phyloP scores from a whole-genome alignment of 495 filamentous ascomycete species.

The Sabuloglossum arenarium region DNA sequence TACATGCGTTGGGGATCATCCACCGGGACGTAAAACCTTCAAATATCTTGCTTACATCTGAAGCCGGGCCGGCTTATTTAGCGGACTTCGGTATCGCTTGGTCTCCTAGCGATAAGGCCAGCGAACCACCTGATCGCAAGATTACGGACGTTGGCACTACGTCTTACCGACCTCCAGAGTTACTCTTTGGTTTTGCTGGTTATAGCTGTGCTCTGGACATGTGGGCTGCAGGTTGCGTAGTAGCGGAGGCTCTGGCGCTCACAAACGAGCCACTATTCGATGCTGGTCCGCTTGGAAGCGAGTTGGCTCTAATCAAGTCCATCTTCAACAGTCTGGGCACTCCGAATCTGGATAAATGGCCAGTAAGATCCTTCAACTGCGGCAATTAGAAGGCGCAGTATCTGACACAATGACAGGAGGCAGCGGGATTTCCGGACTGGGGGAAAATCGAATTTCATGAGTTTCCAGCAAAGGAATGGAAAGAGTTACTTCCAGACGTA shows the following conservation, averaged over 20 bases:
- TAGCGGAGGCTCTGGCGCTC: slow-evolving; percentile 36
- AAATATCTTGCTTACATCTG: slow-evolving; percentile 54
- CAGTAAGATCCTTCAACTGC: slow-evolving; percentile 23
- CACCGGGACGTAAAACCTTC: slow-evolving; percentile 91
- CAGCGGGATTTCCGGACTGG: slow-evolving; percentile 36
- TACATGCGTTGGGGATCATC: slow-evolving; percentile 58
- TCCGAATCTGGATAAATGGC: slow-evolving; percentile 58
- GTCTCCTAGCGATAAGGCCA: slow-evolving; percentile 35
- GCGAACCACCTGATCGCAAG: slow-evolving; percentile 47
- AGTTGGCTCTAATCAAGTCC: slow-evolving; percentile 71
- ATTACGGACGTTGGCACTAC: slow-evolving; percentile 88
- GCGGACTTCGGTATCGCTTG: slow-evolving; percentile 88
- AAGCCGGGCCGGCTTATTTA: slow-evolving; percentile 49
- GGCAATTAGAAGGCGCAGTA: slow-evolving; percentile 2
- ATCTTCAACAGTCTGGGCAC: slow-evolving; percentile 83
- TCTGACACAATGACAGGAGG: slow-evolving; percentile 24
- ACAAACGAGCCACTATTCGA: slow-evolving; percentile 48
- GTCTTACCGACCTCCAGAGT: slow-evolving; percentile 73
- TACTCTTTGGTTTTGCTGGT: slow-evolving; percentile 59
- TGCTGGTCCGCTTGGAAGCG: slow-evolving; percentile 70
- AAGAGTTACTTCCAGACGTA: slow-evolving; percentile 26
- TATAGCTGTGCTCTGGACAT: slow-evolving; percentile 62
- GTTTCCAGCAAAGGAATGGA: slow-evolving; percentile 31
- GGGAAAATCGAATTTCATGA: slow-evolving; percentile 40
- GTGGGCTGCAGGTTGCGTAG: slow-evolving; percentile 74